Percentiles rank a stretch among this genome's conserved stretches.
Conservation (phyloP, 176 grass and related monocot species). For the Aegilops umbellulata region DNA sequence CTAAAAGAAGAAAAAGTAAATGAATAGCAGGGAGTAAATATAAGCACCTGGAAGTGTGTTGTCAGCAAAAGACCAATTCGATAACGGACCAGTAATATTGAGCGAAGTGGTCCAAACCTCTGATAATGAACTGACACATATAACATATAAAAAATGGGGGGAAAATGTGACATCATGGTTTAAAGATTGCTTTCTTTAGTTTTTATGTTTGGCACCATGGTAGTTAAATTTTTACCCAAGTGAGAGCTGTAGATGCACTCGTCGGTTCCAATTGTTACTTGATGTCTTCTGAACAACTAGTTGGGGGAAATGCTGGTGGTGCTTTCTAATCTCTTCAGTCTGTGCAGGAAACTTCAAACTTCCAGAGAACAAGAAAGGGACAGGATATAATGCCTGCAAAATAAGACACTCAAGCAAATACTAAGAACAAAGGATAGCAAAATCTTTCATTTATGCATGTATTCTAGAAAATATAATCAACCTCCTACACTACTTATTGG, state of each 20-base stretch:
- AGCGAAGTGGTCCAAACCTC: slow-evolving; percentile 81
- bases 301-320: slow-evolving; percentile 61
- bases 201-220: background rate
- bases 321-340: slow-evolving; percentile 62
- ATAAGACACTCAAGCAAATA: background rate
- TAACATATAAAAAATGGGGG: slow-evolving; percentile 4
- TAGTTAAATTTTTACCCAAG: slow-evolving; percentile 61
- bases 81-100: slow-evolving; percentile 89
- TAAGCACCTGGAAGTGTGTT: slow-evolving; percentile 62
- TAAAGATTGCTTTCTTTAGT: background rate
- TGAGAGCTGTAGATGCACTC: slow-evolving; percentile 76
- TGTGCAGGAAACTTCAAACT: slow-evolving; percentile 70
- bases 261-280: slow-evolving; percentile 48
- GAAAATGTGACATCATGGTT: slow-evolving; percentile 3
- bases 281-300: slow-evolving; percentile 47
- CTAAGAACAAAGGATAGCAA: background rate
- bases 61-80: slow-evolving; percentile 97
- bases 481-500: background rate
- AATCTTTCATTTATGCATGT: background rate
- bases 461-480: background rate
- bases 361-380: slow-evolving; percentile 87
- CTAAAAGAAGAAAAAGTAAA: slow-evolving; percentile 11
- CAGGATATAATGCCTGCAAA: slow-evolving; percentile 80
- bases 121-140: slow-evolving; percentile 64
- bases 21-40: slow-evolving; percentile 13